A percentile compares a stretch with the other conserved stretches of the same genome.
Evolutionary conservation across 2,329 filamentous ascomycete genomes (phyloP).

Genomic region (Pyrenochaeta sp.): DNA sequence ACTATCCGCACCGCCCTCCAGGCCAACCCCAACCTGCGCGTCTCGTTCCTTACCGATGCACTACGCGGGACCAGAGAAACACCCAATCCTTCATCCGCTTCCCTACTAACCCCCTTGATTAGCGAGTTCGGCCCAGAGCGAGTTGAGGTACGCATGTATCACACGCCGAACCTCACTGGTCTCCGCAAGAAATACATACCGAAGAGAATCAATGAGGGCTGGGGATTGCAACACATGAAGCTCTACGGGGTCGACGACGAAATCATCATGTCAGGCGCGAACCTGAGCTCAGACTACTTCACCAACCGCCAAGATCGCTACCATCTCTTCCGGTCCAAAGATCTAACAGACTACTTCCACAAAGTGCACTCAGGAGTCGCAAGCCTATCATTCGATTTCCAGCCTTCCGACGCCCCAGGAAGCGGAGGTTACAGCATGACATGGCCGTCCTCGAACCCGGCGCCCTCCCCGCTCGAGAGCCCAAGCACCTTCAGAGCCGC

Average conservation of each 20-base stretch:
- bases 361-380: constrained; percentile 79
- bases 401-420: constrained; percentile 64
- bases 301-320: constrained; percentile 95
- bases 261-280: constrained; percentile 88
- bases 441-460: constrained; percentile 80
- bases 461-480: constrained; percentile 76
- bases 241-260: constrained; percentile 95
- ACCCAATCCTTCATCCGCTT: constrained; percentile 85
- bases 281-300: constrained; percentile 93
- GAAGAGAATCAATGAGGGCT: constrained; percentile 93
- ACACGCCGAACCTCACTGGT: constrained; percentile 94
- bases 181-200: constrained; percentile 84
- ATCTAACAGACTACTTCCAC: constrained; percentile 83
- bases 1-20: constrained; percentile 79
- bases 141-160: constrained; percentile 96
- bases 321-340: constrained; percentile 82
- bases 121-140: constrained; percentile 82
- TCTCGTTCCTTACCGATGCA: constrained; percentile 92
- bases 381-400: constrained; percentile 81
- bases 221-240: constrained; percentile 99
- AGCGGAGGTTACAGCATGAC: constrained; percentile 62
- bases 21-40: constrained; percentile 75
- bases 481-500: constrained; percentile 73
- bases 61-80: constrained; percentile 91
- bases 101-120: constrained; percentile 83